Conservation (phyloP, 305 asterid species). For the Euphrasia arctica region DNA sequence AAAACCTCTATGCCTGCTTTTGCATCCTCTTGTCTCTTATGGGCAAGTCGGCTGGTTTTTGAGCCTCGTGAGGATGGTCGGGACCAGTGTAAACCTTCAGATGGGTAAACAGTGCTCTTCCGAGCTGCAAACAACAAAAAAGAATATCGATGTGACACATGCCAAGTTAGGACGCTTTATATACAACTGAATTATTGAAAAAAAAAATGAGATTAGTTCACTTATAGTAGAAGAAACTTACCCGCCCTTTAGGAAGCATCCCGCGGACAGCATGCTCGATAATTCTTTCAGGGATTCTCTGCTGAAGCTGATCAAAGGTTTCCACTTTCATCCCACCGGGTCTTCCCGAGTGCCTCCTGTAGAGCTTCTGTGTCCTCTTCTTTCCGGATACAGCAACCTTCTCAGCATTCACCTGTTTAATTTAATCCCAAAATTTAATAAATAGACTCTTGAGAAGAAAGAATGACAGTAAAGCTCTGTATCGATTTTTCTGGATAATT, state of each 20-base stretch:
- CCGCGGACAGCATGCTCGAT: slow-evolving; percentile 98
- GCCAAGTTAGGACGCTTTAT: no score
- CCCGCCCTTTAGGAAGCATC: slow-evolving; percentile 96
- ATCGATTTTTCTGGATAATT: not conserved
- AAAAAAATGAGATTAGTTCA: slow-evolving; percentile 4
- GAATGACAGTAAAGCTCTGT: not conserved
- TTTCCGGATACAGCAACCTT: slow-evolving; percentile 92
- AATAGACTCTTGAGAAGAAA: not conserved
- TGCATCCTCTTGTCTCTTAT: slow-evolving; percentile 86
- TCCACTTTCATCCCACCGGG: slow-evolving; percentile 97
- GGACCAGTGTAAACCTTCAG: slow-evolving; percentile 90
- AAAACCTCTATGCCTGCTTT: slow-evolving; percentile 36
- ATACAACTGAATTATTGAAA: not conserved
- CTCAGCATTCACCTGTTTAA: slow-evolving; percentile 77
- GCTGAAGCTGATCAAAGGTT: slow-evolving; percentile 92
- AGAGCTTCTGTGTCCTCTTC: slow-evolving; percentile 81
- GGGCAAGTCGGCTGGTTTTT: slow-evolving; percentile 72
- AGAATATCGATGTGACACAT: slow-evolving; percentile 7
- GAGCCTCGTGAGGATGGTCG: slow-evolving; percentile 94
- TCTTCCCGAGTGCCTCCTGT: slow-evolving; percentile 91
- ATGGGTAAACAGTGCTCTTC: slow-evolving; percentile 77
- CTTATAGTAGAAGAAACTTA: slow-evolving; percentile 34
- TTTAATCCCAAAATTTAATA: slow-evolving; percentile 14
- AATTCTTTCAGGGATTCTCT: slow-evolving; percentile 87
- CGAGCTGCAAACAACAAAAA: slow-evolving; percentile 64